Evolutionary conservation across 2,329 filamentous ascomycete species (phyloP).

Genomic region (Colletotrichum sojae): DNA sequence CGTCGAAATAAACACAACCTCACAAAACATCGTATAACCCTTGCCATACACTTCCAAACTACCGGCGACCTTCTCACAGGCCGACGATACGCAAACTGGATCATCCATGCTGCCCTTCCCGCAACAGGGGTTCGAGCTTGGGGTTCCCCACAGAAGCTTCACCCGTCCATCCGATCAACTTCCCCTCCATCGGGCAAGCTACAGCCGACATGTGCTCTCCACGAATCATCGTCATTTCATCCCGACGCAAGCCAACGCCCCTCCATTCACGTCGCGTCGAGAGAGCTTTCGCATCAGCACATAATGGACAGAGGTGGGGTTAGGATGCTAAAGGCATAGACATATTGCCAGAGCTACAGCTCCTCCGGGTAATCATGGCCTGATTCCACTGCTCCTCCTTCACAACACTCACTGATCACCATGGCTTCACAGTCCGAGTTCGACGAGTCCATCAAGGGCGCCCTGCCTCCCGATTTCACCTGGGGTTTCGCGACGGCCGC

Average conservation of each 20-base stretch:
- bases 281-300: constrained; percentile 11
- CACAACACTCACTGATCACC: constrained; percentile 7
- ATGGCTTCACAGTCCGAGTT: constrained; percentile 44
- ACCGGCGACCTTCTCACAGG: too few species aligned
- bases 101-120: too few species aligned
- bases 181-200: constrained; percentile 21
- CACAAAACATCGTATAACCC: too few species aligned
- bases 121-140: too few species aligned
- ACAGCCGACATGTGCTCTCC: constrained; percentile 12
- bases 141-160: too few species aligned
- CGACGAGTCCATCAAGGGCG: constrained; percentile 46
- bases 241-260: constrained; percentile 23
- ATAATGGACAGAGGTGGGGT: constrained; percentile 24
- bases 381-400: neutral
- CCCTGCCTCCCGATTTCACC: constrained; percentile 52
- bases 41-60: too few species aligned
- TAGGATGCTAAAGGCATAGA: neutral
- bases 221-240: constrained; percentile 33
- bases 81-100: too few species aligned
- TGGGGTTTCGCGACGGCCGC: constrained; percentile 59
- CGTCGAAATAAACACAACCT: too few species aligned
- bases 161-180: neutral
- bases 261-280: constrained; percentile 14
- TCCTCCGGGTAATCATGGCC: neutral
- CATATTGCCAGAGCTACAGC: neutral